A percentile compares a stretch with the other conserved stretches of the same genome.
phyloP scores from a whole-genome alignment of 2,329 filamentous ascomycete species.

The Fusarium proliferatum region DNA sequence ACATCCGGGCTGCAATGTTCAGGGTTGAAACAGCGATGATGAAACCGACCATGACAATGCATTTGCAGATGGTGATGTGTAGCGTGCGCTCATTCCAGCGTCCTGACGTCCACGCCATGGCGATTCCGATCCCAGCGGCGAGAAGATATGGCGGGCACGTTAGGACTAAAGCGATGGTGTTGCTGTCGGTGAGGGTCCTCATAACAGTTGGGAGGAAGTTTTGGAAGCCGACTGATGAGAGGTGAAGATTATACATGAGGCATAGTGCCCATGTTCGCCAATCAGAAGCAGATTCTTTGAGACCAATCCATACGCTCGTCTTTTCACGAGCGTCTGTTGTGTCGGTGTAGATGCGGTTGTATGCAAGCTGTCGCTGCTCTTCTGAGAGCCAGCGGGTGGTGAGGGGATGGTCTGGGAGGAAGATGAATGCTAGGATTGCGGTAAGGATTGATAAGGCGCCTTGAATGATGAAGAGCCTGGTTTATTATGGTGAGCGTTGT shows the following conservation, averaged over 20 bases:
- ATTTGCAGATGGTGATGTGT: constrained; percentile 46
- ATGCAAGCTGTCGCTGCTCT: constrained; percentile 55
- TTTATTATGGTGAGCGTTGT: accelerated
- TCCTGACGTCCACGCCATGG: constrained; percentile 50
- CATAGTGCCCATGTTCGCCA: constrained; percentile 45
- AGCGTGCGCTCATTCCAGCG: constrained; percentile 53
- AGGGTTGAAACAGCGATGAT: constrained; percentile 42
- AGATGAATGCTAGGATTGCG: constrained; percentile 47
- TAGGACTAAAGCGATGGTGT: constrained; percentile 59
- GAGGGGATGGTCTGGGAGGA: constrained; percentile 52
- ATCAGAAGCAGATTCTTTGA: constrained; percentile 41
- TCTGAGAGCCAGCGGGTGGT: constrained; percentile 51
- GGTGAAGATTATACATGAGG: constrained; percentile 44
- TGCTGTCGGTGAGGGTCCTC: constrained; percentile 57
- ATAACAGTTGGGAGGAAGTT: constrained; percentile 53
- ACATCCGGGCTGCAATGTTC: constrained; percentile 30
- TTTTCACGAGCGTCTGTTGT: constrained; percentile 47
- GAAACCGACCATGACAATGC: constrained; percentile 49
- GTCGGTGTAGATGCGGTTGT: constrained; percentile 51
- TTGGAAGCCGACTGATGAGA: constrained; percentile 44
- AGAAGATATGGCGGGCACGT: constrained; percentile 62
- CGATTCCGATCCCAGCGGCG: constrained; percentile 47
- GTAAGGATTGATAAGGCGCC: constrained; percentile 43
- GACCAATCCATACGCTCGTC: constrained; percentile 50
- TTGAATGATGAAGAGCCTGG: constrained; percentile 47